These are phyloP conservation scores for Carpinus viminea DNA, from an alignment of 306 rosid species.

Conservation along the genomic window DNA sequence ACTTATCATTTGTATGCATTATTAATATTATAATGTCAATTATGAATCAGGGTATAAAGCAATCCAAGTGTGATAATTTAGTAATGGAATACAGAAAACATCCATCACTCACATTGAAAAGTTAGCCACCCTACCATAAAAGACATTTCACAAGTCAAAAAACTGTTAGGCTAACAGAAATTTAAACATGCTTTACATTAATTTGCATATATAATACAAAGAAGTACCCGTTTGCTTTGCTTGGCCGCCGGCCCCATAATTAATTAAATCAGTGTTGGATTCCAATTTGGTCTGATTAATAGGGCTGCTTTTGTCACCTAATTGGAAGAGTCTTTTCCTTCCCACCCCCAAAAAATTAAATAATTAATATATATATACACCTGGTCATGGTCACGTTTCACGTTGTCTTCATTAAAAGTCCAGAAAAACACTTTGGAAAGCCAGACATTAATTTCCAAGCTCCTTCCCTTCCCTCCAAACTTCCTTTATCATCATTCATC, in stretches of 20 bases:
- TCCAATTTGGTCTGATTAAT: constrained; percentile 22
- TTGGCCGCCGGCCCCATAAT: background rate
- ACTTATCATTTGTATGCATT: too few species aligned
- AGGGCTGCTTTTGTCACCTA: constrained; percentile 40
- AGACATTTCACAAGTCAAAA: constrained; percentile 1
- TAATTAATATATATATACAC: background rate
- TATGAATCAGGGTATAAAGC: background rate
- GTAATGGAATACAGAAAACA: background rate
- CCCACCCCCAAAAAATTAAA: constrained; percentile 23
- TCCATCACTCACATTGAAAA: background rate
- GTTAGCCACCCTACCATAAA: constrained; percentile 8
- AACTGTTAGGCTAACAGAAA: constrained; percentile 3
- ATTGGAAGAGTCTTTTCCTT: constrained; percentile 22
- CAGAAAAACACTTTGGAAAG: constrained; percentile 29
- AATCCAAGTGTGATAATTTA: background rate
- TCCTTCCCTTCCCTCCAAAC: constrained; percentile 39
- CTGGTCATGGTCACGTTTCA: background rate
- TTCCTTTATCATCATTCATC: constrained; percentile 27
- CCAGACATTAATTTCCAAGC: constrained; percentile 39
- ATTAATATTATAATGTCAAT: too few species aligned
- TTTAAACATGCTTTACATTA: too few species aligned
- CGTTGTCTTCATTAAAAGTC: constrained; percentile 7
- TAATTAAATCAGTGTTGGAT: background rate
- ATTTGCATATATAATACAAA: background rate
- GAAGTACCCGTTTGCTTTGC: background rate